phyloP scores from a whole-genome alignment of 768 basidiomycete genomes.

The Leucogyrophana mollusca region DNA sequence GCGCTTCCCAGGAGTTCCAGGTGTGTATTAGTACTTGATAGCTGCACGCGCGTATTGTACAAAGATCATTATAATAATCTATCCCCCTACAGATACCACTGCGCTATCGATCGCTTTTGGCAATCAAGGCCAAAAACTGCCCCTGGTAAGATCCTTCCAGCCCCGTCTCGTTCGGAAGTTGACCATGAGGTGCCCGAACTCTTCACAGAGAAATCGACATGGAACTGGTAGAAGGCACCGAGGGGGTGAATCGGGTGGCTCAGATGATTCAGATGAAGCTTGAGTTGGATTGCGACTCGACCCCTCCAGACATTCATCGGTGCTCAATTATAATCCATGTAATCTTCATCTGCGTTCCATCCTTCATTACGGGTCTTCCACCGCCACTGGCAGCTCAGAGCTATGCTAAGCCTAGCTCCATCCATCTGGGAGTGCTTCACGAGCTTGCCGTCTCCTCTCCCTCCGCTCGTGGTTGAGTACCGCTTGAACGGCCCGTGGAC shows the following conservation, averaged over 20 bases:
- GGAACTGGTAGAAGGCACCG: constrained; percentile 66
- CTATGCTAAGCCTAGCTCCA: constrained; percentile 11
- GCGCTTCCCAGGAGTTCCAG: constrained; percentile 92
- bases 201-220: constrained; percentile 73
- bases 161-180: constrained; percentile 17
- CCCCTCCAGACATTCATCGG: constrained; percentile 7
- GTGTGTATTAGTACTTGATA: constrained; percentile 39
- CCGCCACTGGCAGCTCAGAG: background rate
- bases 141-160: constrained; percentile 57
- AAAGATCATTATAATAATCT: constrained; percentile 16
- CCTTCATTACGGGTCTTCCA: too few relatives aligned
- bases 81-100: constrained; percentile 64
- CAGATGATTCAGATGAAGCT: constrained; percentile 66
- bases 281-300: constrained; percentile 16
- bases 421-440: constrained; percentile 14
- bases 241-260: constrained; percentile 57
- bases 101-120: constrained; percentile 86
- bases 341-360: constrained; percentile 1
- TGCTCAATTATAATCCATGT: constrained; percentile 8
- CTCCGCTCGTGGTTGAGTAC: constrained; percentile 31
- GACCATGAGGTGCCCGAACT: constrained; percentile 18
- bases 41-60: constrained; percentile 9
- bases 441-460: constrained; percentile 29
- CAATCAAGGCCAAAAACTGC: constrained; percentile 88
- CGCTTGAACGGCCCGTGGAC: constrained; percentile 43